Base-by-base conservation (phyloP, 345 rosid species). In the Limnanthes douglasii region DNA sequence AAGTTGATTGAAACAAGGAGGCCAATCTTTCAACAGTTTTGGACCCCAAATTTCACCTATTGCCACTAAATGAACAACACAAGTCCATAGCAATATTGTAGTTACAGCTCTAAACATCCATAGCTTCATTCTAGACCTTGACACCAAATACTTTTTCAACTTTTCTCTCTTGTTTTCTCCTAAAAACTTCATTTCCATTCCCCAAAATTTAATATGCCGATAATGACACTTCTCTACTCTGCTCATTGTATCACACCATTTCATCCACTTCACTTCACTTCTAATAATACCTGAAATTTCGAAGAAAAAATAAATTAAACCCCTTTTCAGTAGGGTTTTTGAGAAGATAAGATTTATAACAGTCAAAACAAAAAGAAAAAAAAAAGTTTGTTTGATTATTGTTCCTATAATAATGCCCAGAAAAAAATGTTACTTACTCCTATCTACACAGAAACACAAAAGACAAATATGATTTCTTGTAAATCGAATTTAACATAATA, bases 31-130 rank as follows among this genome's bases (percentile, higher is more conserved):
- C 51, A 82, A 61, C 52, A 86, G 37, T 43, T 71, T 63, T 1
- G 97, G 92, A n/a, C 88, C 78, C 94, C 94, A 78, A 50, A 81
- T 50, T 45, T 75, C 95, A 7, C 88, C 83, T 18, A 75, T 5
- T 10, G 94, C 70, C 72, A 71, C 52, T 53, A 86, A 50, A 45
- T 86, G 94, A 56, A 74, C 68, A 21, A 78, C 62, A 28, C 82
- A 78, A 28, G 75, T 75, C 97, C 94, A 82, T 6, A 86, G 39
- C 67, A 78, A 45, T 28, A 65, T 57, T 0, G 69, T 32, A 0
- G 85, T 82, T 15, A 72, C 56, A 32, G 66, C 88, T 42, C 97
- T 62, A 7, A 71, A 51, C 70, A 68, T 73, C 95, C 95, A 86
- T 21, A 73, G 21, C 65, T 66, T 82, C 66, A 62, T 43, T 39